Conservation (phyloP, 2,329 filamentous ascomycete species). For the Nothophaeocryptopus gaeumannii region DNA sequence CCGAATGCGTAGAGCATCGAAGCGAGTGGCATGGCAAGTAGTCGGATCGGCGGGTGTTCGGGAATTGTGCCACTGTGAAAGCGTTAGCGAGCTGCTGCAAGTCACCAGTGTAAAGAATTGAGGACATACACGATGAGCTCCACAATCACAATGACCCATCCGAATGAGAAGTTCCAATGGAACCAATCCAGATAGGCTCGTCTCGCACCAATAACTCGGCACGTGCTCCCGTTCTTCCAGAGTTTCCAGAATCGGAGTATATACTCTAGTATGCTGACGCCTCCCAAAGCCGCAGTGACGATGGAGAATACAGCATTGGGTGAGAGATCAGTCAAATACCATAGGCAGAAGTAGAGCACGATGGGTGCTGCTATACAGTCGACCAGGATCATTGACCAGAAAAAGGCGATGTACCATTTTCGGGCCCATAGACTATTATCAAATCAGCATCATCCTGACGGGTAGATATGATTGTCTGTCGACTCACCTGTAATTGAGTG, state of each 20-base stretch:
- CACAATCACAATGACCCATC: conserved; percentile 57
- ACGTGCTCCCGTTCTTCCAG: conserved; percentile 52
- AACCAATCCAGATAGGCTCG: conserved; percentile 54
- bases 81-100: conserved; percentile 17
- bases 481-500: conserved; percentile 50
- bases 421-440: conserved; percentile 44
- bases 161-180: conserved; percentile 56
- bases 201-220: conserved; percentile 50
- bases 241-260: conserved; percentile 49
- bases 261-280: conserved; percentile 55
- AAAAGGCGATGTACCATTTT: conserved; percentile 56
- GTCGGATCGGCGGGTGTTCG: conserved; percentile 49
- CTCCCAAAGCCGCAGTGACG: conserved; percentile 53
- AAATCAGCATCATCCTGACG: too few relatives aligned
- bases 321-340: conserved; percentile 54
- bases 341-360: conserved; percentile 59
- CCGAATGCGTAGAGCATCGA: conserved; percentile 54
- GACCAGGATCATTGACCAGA: conserved; percentile 59
- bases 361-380: conserved; percentile 60
- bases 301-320: conserved; percentile 54
- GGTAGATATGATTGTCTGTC: too few relatives aligned
- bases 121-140: conserved; percentile 51
- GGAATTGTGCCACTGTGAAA: conserved; percentile 44
- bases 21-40: conserved; percentile 53
- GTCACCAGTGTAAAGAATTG: not conserved